phyloP scores from a whole-genome alignment of 1,139 yeast species.

The Zygosaccharomyces sapae region DNA sequence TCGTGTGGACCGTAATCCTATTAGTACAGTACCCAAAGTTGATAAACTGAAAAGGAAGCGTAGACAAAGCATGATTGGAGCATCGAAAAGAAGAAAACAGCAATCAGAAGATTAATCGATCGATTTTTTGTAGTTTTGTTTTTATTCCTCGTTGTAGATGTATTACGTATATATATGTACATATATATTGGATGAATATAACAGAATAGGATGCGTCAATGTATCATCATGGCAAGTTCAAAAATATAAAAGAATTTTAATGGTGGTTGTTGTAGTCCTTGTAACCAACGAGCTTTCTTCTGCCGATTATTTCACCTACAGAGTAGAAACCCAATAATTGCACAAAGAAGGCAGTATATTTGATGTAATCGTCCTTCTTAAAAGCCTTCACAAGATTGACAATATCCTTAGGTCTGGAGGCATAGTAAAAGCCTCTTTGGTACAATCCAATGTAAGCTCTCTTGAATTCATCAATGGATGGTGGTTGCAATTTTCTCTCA shows the following conservation, averaged over 20 bases:
- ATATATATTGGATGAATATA: slow-evolving; percentile 15
- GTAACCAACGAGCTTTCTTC: slow-evolving; percentile 89
- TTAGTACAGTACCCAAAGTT: slow-evolving; percentile 80
- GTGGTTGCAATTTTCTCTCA: slow-evolving; percentile 91
- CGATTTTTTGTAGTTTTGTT: not conserved
- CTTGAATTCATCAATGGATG: slow-evolving; percentile 73
- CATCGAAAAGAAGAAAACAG: slow-evolving; percentile 60
- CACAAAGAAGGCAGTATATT: slow-evolving; percentile 70
- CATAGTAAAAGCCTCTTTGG: slow-evolving; percentile 39
- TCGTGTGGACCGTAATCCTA: slow-evolving; percentile 50
- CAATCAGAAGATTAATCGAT: not conserved
- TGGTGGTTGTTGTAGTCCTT: slow-evolving; percentile 23
- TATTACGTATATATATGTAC: slow-evolving; percentile 11
- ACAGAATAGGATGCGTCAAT: slow-evolving; percentile 12
- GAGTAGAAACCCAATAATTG: slow-evolving; percentile 90
- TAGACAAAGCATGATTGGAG: slow-evolving; percentile 69
- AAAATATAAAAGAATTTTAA: slow-evolving; percentile 1
- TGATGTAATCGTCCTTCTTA: slow-evolving; percentile 54
- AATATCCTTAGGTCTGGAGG: slow-evolving; percentile 45
- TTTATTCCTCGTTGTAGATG: slow-evolving; percentile 8
- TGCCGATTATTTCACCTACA: slow-evolving; percentile 93
- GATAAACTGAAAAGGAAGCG: slow-evolving; percentile 61
- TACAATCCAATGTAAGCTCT: slow-evolving; percentile 60
- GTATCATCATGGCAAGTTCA: slow-evolving; percentile 3
- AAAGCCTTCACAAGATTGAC: slow-evolving; percentile 44